Percentiles rank a stretch among this genome's conserved stretches.
These are phyloP conservation scores for Eucalyptus sp. DNA, from an alignment of 345 rosid species.

Conservation along the genomic window DNA sequence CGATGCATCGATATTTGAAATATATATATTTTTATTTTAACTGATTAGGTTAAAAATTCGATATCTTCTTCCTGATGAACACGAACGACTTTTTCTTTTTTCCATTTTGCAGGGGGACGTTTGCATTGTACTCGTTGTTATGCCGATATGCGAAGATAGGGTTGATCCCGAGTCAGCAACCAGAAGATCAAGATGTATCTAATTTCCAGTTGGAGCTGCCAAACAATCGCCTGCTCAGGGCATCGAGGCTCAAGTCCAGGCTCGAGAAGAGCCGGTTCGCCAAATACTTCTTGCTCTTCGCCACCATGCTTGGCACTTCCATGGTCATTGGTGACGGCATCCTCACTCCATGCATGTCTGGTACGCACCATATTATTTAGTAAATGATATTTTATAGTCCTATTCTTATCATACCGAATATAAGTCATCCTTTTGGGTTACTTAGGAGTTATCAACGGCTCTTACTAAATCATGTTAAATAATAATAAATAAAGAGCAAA, in stretches of 20 bases:
- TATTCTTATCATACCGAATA: neutral
- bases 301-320: conserved; percentile 43
- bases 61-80: neutral
- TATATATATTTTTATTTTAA: neutral
- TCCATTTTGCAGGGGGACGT: conserved; percentile 26
- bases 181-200: conserved; percentile 22
- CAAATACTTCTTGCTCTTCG: conserved; percentile 19
- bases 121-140: conserved; percentile 39
- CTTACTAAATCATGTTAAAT: neutral
- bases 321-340: conserved; percentile 60
- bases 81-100: neutral
- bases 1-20: neutral
- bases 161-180: conserved; percentile 35
- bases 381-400: neutral
- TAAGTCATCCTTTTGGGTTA: neutral
- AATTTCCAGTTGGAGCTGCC: conserved; percentile 19
- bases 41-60: neutral
- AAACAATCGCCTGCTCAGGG: conserved; percentile 5
- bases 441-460: neutral
- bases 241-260: conserved; percentile 11
- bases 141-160: conserved; percentile 36
- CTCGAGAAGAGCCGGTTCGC: conserved; percentile 19
- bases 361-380: neutral
- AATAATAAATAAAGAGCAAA: neutral
- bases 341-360: conserved; percentile 51